Conservation (phyloP, 306 rosid species). For the Medicago arabica region DNA sequence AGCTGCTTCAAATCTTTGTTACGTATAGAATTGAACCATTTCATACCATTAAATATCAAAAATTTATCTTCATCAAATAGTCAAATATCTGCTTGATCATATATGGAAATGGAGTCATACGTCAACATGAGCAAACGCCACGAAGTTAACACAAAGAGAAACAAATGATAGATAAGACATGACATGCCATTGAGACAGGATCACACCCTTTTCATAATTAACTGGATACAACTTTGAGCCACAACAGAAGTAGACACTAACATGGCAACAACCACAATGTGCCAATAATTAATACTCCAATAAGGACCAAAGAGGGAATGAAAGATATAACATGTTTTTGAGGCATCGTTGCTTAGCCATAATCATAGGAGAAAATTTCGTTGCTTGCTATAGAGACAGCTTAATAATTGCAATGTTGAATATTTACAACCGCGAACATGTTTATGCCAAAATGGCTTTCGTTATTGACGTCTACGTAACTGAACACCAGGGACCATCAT, state of each 20-base stretch:
- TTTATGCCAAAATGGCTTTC: conserved; percentile 32
- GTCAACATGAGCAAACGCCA: conserved; percentile 30
- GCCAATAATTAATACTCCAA: conserved; percentile 26
- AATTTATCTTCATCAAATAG: neutral
- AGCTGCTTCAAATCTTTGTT: neutral
- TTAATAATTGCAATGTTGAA: conserved; percentile 37
- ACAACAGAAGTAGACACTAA: conserved; percentile 13
- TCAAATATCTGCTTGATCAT: conserved; percentile 22
- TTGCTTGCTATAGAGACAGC: conserved; percentile 19
- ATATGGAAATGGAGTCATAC: conserved; percentile 2
- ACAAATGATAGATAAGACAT: conserved; percentile 26
- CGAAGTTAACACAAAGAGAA: conserved; percentile 2
- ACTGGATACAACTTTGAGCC: conserved; percentile 45
- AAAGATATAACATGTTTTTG: neutral
- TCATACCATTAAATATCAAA: neutral
- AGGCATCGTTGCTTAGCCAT: conserved; percentile 9
- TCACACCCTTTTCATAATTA: conserved; percentile 40
- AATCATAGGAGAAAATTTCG: conserved; percentile 27
- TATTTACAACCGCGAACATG: conserved; percentile 35
- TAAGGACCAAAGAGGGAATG: neutral
- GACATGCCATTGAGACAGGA: conserved; percentile 17
- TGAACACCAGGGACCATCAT: neutral
- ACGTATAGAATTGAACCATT: neutral
- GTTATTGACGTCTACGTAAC: conserved; percentile 43
- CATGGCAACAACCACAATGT: conserved; percentile 12